phyloP scores from a whole-genome alignment of 2,329 filamentous ascomycete species.

The Drechslerella stenobrocha region DNA sequence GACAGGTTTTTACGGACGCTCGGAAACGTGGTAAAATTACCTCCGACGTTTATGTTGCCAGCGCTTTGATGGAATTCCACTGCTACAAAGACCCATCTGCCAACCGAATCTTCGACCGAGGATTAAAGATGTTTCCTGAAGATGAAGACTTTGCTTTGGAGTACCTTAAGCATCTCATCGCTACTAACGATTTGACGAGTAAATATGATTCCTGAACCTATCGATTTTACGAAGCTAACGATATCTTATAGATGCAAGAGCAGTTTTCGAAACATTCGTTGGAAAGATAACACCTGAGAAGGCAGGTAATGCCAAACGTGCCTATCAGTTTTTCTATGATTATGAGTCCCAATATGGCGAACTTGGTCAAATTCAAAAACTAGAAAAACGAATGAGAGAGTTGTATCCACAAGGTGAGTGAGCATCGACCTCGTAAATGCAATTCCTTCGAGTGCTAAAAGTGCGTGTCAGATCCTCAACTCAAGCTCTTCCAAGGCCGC shows the following conservation, averaged over 20 bases:
- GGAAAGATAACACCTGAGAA: constrained; percentile 73
- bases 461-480: constrained; percentile 49
- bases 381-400: constrained; percentile 90
- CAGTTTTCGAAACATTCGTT: constrained; percentile 93
- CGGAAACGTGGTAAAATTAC: constrained; percentile 83
- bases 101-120: constrained; percentile 93
- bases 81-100: constrained; percentile 94
- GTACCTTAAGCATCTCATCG: constrained; percentile 91
- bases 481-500: constrained; percentile 51
- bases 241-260: constrained; percentile 72
- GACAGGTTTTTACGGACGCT: constrained; percentile 86
- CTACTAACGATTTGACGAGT: constrained; percentile 91
- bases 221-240: constrained; percentile 2
- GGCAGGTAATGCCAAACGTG: constrained; percentile 78
- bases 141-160: constrained; percentile 92
- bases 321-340: constrained; percentile 90
- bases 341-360: constrained; percentile 96
- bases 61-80: constrained; percentile 88
- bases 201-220: constrained; percentile 57
- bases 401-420: constrained; percentile 80
- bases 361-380: constrained; percentile 81
- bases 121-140: constrained; percentile 87
- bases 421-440: neutral
- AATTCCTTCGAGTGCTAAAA: neutral
- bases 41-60: constrained; percentile 92